Conservation (phyloP, 2,329 filamentous ascomycete genomes). For the Microsporum audouinii region DNA sequence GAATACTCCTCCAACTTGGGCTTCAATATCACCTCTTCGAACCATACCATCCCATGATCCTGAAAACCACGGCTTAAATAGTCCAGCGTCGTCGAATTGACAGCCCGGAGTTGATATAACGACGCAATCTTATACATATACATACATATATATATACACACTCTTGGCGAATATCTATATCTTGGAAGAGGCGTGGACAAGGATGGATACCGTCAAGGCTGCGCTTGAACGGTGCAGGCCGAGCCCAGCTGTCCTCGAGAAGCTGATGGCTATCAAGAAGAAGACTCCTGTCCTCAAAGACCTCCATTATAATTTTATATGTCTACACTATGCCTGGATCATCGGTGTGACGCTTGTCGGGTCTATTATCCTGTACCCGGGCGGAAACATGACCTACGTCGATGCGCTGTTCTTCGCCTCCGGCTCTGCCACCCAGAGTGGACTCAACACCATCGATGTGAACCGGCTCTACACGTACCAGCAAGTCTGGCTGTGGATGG, state of each 20-base stretch:
- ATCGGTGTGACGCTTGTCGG: conserved; percentile 59
- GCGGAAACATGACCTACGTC: conserved; percentile 58
- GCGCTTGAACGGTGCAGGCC: not conserved
- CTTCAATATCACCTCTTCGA: not conserved
- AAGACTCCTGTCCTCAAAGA: conserved; percentile 29
- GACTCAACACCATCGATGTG: conserved; percentile 65
- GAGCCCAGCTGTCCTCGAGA: not conserved
- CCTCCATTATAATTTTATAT: conserved; percentile 36
- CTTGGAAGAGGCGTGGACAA: not conserved
- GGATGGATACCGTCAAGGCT: not conserved
- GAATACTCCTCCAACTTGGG: not conserved
- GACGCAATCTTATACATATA: not conserved
- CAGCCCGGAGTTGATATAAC: not conserved
- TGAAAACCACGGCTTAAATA: not conserved
- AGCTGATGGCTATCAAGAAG: conserved; percentile 18
- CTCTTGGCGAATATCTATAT: too few relatives aligned
- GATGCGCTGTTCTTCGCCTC: conserved; percentile 83
- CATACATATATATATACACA: not conserved
- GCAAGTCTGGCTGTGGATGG: conserved; percentile 60
- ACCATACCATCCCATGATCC: not conserved
- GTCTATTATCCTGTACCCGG: conserved; percentile 64
- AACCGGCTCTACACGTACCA: conserved; percentile 60
- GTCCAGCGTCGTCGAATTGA: not conserved
- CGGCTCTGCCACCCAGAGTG: conserved; percentile 81
- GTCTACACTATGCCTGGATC: conserved; percentile 59